Evolutionary conservation across 345 rosid species (phyloP).

Genomic region (Gossypium anomalum): DNA sequence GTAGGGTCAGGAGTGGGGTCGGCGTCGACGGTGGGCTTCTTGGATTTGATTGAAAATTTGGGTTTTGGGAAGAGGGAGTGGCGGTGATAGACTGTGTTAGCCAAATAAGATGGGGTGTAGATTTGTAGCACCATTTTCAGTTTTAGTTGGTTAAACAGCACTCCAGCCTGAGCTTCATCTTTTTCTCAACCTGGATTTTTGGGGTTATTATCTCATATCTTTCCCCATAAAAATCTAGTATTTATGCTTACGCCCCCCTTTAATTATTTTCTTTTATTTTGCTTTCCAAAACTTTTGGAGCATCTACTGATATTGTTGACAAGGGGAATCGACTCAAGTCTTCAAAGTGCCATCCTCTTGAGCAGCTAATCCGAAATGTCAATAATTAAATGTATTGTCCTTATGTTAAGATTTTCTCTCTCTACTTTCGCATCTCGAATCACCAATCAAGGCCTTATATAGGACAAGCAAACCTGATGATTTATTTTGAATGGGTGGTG

Average conservation of each 20-base stretch:
- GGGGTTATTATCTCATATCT: neutral
- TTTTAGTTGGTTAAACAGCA: slow-evolving; percentile 26
- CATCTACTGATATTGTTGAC: too few relatives aligned
- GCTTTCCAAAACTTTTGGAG: too few relatives aligned
- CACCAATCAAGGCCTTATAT: too few relatives aligned
- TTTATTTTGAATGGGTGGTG: too few relatives aligned
- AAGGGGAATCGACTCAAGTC: too few relatives aligned
- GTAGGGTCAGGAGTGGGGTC: slow-evolving; percentile 20
- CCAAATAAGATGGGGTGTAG: slow-evolving; percentile 31
- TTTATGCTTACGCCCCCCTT: neutral
- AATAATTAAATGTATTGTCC: too few relatives aligned
- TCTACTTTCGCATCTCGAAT: rapidly evolving
- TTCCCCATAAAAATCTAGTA: neutral
- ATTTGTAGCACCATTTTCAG: slow-evolving; percentile 73
- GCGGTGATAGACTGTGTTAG: slow-evolving; percentile 29
- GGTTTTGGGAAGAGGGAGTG: slow-evolving; percentile 25
- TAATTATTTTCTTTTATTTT: neutral
- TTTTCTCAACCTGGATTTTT: neutral
- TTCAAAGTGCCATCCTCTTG: too few relatives aligned
- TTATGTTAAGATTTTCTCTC: rapidly evolving
- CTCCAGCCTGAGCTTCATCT: neutral
- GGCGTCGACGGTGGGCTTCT: slow-evolving; percentile 35
- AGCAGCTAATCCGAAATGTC: too few relatives aligned
- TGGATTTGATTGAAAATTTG: slow-evolving; percentile 39
- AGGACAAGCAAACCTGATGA: too few relatives aligned